These are phyloP conservation scores for Clarkia xantiana DNA, from an alignment of 345 rosid genomes.

Conservation along the genomic window DNA sequence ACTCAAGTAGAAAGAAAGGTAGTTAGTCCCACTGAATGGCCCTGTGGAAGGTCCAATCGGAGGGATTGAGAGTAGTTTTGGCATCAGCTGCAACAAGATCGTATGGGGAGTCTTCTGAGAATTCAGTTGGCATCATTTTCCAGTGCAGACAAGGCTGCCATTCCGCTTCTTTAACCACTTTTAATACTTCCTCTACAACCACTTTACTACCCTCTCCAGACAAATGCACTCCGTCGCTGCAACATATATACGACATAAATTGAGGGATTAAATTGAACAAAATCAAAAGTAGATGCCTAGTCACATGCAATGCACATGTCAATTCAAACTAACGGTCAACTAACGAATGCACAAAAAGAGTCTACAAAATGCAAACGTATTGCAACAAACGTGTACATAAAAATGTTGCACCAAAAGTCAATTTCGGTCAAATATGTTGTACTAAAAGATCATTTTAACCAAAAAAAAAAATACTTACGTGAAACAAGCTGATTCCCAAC, in stretches of 20 bases:
- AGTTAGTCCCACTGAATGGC: constrained; percentile 59
- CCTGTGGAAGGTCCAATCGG: constrained; percentile 78
- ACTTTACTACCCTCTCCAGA: constrained; percentile 80
- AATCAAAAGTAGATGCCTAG: no score
- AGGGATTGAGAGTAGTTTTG: constrained; percentile 50
- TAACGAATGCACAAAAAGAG: no score
- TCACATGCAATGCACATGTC: no score
- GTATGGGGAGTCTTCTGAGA: constrained; percentile 54
- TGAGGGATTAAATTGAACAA: no score
- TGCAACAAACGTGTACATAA: no score
- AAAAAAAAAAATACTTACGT: constrained; percentile 33
- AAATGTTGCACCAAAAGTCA: no score
- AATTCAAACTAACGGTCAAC: no score
- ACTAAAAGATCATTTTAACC: no score
- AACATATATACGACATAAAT: no score
- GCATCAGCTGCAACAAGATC: constrained; percentile 82
- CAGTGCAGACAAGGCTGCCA: constrained; percentile 89
- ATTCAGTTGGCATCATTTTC: constrained; percentile 84
- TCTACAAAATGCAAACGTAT: no score
- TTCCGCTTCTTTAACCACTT: constrained; percentile 62
- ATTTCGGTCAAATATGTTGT: no score
- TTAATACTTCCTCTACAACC: constrained; percentile 66
- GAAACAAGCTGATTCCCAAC: constrained; percentile 62
- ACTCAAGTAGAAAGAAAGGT: no score
- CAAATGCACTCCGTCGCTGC: constrained; percentile 87